Evolutionary conservation across 1,139 yeast species (phyloP), one percentile per base, ranked within the genome.

Genomic region (Sugiyamaella japonica): DNA sequence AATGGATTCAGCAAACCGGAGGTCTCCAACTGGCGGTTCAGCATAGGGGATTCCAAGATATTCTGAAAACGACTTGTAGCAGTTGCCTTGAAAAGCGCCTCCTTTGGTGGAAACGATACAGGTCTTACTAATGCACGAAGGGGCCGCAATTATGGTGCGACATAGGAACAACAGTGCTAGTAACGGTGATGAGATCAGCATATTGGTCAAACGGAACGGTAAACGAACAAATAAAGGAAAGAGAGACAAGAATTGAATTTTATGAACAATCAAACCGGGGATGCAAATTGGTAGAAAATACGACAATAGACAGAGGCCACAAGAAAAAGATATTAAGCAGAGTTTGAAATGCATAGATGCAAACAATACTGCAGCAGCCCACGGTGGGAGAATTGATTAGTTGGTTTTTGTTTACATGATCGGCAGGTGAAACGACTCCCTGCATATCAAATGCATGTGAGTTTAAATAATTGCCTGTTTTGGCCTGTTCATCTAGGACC

Each of bases 1-100:
- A 16, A 31, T 43, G 2, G 51, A 8, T 16, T 17, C 13, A 15
- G 51, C 38, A 29, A 48, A 48, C 1, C 51, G 44, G n/a, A 48
- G 44, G 31, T 48, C 29, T 1, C 45, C 51, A 38, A 23, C 17
- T 2, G 51, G 51, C 12, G 51, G 51, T 13, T 45, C 36, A 8
- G 49, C 49, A 25, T 45, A 45, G 5, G 51, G 46, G 17, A 48
- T 48, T 29, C 51, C 51, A 7, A 48, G 40, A 38, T 15, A 48
- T 39, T 48, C 40, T 16, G 51, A 39, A n/a, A 40, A 39, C 5
- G 46, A 48, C 13, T 12, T 2, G 13, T 47, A 10, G 36, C 50
- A 47, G 9, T 16, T 38, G 6, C 50, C 50, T 1, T n/a, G 37
- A 41, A 47, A 47, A 5, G 15, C 28, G 3, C 50, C 50, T 25